Conservation (phyloP, 371 early-diverging fungal species). For the Lichtheimia ornata region DNA sequence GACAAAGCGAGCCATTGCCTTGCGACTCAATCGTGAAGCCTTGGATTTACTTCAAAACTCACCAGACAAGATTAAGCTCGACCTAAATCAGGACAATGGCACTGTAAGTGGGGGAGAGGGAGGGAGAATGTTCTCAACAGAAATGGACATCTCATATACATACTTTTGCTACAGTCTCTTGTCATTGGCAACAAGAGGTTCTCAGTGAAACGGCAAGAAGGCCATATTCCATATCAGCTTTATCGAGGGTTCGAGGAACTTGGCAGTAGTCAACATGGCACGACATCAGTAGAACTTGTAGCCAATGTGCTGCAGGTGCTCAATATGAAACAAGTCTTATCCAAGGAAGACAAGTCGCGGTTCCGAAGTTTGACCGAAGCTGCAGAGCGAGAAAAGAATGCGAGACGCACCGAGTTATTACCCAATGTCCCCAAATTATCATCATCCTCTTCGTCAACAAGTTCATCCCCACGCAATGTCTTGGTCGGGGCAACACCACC, state of each 20-base stretch:
- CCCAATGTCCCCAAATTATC: slow-evolving; percentile 15
- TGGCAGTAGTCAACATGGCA: slow-evolving; percentile 1
- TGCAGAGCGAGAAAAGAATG: slow-evolving; percentile 25
- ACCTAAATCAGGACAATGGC: slow-evolving; percentile 13
- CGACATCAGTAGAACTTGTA: slow-evolving; percentile 7
- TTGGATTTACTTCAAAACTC: slow-evolving; percentile 14
- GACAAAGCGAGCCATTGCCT: slow-evolving; percentile 20
- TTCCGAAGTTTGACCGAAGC: slow-evolving; percentile 19
- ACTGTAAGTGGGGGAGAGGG: not conserved
- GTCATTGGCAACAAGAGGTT: slow-evolving; percentile 21
- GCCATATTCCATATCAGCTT: slow-evolving; percentile 11
- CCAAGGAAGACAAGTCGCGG: slow-evolving; percentile 22
- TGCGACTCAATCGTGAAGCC: slow-evolving; percentile 30
- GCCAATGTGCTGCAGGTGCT: slow-evolving; percentile 18
- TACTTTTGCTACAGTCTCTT: slow-evolving; percentile 11
- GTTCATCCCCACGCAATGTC: slow-evolving; percentile 10
- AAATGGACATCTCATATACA: slow-evolving; percentile 1
- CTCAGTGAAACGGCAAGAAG: slow-evolving; percentile 14
- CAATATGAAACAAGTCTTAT: slow-evolving; percentile 24
- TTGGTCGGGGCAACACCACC: not conserved
- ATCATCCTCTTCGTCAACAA: no score
- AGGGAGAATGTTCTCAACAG: slow-evolving; percentile 2
- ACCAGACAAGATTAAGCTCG: slow-evolving; percentile 14
- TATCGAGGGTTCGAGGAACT: not conserved
- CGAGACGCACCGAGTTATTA: slow-evolving; percentile 19